Evolutionary conservation across 352 stramenopile species (phyloP), one percentile per base, ranked within the genome.

Genomic region (Globisporangium echinulatum): DNA sequence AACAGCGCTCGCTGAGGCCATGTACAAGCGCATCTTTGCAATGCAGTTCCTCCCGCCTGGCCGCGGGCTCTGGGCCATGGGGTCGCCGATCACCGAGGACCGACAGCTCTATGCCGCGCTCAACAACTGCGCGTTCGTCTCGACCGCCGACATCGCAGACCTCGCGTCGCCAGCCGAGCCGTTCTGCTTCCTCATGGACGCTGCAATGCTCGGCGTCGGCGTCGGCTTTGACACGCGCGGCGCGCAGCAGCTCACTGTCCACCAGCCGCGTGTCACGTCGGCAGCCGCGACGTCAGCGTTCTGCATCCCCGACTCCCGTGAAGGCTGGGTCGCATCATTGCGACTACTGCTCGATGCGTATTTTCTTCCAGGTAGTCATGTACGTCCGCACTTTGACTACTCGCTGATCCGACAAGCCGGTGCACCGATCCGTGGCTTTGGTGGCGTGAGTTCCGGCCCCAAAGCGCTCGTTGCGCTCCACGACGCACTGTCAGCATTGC

Each of bases 141-240:
- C 82, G 15, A 98, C 92, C 0, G 67, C 68, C 4, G 87, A 95
- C 48, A 68, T 96, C 25, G 63, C 69, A 0, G 57, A 87, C 59
- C 54, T 85, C 8, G 37, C 58, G 9, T 84, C 79, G 0, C 85
- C 90, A 3, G 74, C 85, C 0, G 74, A 87, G 50, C 89, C 92
- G 2, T 98, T 98, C 59, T 96, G 85, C 61, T 98, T 98, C 67
- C 74, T 97, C n/a, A 98, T 98, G 92, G 92, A 98, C 59, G 88
- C 91, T 7, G 85, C 86, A 15, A 98, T 98, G 92, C 87, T 98
- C 13, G 92, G 89, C 7, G 91, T 98, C 11, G 92, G 92, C 17
- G 92, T 98, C 5, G 92, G 92, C 2, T 98, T 98, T 65, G 92
- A 98, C 69, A 97, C 90, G 0, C 92, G 96, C 51, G 92, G 90